Percentiles rank a stretch among this genome's conserved stretches.
phyloP scores from a whole-genome alignment of 1,284 basidiomycete genomes.

The Malassezia furfur region DNA sequence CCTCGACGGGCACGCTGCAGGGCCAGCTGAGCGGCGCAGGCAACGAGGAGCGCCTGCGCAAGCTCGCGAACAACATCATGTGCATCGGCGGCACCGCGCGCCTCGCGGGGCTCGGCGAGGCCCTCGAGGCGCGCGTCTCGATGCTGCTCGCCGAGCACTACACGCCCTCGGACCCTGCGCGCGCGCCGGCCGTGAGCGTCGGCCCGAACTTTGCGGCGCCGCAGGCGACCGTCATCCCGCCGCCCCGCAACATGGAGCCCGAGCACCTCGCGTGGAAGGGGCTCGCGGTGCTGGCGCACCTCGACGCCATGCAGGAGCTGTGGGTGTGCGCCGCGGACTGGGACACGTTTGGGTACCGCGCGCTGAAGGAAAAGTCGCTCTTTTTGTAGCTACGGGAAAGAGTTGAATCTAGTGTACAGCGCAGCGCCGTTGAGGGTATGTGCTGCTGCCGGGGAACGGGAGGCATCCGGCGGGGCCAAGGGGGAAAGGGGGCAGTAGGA shows the following conservation, averaged over 20 bases:
- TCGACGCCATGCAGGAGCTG: conserved; percentile 77
- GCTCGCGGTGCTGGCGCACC: conserved; percentile 79
- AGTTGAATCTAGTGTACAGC: conserved; percentile 19
- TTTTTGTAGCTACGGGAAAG: conserved; percentile 15
- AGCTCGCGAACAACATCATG: conserved; percentile 77
- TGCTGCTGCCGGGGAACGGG: background rate
- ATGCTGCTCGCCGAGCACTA: conserved; percentile 19
- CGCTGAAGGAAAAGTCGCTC: conserved; percentile 51
- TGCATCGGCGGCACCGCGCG: conserved; percentile 71
- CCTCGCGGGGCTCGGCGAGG: conserved; percentile 47
- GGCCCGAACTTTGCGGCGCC: conserved; percentile 17
- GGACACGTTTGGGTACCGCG: conserved; percentile 55
- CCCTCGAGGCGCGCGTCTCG: conserved; percentile 38
- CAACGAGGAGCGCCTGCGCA: conserved; percentile 77
- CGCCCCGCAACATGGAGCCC: conserved; percentile 85
- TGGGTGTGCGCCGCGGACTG: conserved; percentile 82
- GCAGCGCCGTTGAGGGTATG: conserved; percentile 19
- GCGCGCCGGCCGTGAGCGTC: conserved; percentile 9
- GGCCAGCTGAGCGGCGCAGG: conserved; percentile 16
- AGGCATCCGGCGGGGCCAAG: no score
- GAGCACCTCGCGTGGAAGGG: conserved; percentile 88
- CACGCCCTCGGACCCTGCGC: conserved; percentile 9
- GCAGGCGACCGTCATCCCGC: conserved; percentile 71
- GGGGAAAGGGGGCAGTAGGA: no score
- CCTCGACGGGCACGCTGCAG: conserved; percentile 45